Percentiles rank a stretch among this genome's conserved stretches.
phyloP scores from a whole-genome alignment of 2,329 filamentous ascomycete species.

The Aotearoamyces nothofagi region DNA sequence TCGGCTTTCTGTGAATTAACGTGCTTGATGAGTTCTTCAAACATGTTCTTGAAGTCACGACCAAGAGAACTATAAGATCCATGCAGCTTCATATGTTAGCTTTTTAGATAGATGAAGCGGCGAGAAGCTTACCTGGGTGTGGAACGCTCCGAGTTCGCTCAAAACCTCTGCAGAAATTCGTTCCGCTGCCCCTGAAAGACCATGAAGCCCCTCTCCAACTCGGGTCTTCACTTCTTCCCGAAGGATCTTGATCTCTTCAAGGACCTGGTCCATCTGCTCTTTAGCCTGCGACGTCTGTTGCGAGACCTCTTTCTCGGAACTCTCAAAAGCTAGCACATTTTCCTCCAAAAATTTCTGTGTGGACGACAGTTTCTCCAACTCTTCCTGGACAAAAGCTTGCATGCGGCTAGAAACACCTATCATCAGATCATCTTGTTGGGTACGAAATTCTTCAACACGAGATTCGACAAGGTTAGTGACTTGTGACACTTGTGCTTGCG shows the following conservation, averaged over 20 bases:
- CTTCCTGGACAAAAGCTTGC: constrained; percentile 59
- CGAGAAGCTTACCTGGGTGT: constrained; percentile 39
- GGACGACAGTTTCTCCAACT: constrained; percentile 54
- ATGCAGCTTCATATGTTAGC: constrained; percentile 44
- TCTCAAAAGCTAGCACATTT: constrained; percentile 51
- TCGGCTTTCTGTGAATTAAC: constrained; percentile 65
- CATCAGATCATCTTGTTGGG: constrained; percentile 58
- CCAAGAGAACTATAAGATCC: constrained; percentile 72
- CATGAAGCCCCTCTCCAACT: constrained; percentile 71
- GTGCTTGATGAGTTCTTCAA: constrained; percentile 65
- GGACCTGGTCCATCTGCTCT: constrained; percentile 76
- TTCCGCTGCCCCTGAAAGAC: constrained; percentile 71
- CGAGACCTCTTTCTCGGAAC: constrained; percentile 52
- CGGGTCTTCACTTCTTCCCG: constrained; percentile 76
- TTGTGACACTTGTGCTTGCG: constrained; percentile 59
- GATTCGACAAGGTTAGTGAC: constrained; percentile 66
- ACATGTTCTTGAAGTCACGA: constrained; percentile 71
- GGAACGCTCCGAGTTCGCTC: constrained; percentile 71
- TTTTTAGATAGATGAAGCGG: no score
- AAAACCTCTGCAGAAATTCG: constrained; percentile 83
- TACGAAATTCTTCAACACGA: constrained; percentile 57
- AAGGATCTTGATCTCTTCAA: constrained; percentile 84
- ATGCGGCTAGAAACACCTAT: constrained; percentile 54
- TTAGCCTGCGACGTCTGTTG: constrained; percentile 54
- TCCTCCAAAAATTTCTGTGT: constrained; percentile 58